A percentile compares a stretch with the other conserved stretches of the same genome.
Conservation (phyloP, 371 early-diverging fungal genomes). For the Apophysomyces variabilis region DNA sequence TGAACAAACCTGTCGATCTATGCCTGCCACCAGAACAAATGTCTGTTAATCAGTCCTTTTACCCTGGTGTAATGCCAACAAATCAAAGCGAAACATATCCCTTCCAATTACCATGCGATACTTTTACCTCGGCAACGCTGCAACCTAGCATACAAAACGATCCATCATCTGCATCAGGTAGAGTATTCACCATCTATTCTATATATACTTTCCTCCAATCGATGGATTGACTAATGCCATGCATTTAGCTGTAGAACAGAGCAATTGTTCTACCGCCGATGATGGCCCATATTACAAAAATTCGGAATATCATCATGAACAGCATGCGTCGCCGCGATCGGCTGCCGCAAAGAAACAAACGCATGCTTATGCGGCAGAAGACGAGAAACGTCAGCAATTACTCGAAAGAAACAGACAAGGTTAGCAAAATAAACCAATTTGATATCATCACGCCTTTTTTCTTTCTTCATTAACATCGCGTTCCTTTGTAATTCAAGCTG, state of each 20-base stretch:
- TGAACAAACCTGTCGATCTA: neutral
- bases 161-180: no score
- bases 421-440: slow-evolving; percentile 19
- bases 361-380: slow-evolving; percentile 18
- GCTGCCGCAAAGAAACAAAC: neutral
- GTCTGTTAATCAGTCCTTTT: neutral
- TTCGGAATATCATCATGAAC: neutral
- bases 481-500: slow-evolving; percentile 46
- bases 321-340: neutral
- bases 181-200: no score
- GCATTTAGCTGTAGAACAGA: no score
- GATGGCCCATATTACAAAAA: no score
- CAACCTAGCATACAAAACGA: neutral
- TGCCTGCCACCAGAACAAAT: neutral
- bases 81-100: neutral
- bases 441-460: neutral
- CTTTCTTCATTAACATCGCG: slow-evolving; percentile 17
- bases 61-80: neutral
- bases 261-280: no score
- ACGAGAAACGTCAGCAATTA: slow-evolving; percentile 65
- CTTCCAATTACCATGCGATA: neutral
- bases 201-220: no score
- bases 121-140: neutral
- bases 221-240: no score
- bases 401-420: slow-evolving; percentile 80